These are phyloP conservation scores for Neoscytalidium dimidiatum DNA, from an alignment of 2,329 filamentous ascomycete genomes.

Conservation along the genomic window DNA sequence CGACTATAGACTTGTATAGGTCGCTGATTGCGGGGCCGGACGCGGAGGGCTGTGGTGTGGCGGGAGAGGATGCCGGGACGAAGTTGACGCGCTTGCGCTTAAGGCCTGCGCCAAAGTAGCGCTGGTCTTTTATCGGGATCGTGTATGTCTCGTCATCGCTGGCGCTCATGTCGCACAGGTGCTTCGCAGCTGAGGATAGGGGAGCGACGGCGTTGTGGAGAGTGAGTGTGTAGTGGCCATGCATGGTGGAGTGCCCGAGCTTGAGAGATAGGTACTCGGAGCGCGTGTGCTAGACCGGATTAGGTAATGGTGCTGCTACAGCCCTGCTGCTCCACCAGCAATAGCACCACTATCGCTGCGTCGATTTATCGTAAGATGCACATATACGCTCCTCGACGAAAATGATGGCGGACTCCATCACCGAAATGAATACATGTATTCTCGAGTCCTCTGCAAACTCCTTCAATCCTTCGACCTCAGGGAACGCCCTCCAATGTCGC, in stretches of 20 bases:
- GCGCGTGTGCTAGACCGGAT: background rate
- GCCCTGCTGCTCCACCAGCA: too few species aligned
- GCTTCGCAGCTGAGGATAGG: background rate
- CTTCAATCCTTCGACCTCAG: background rate
- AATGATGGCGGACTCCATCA: too few species aligned
- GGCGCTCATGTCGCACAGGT: constrained; percentile 12
- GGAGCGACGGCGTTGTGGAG: background rate
- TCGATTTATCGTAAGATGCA: too few species aligned
- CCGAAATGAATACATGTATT: too few species aligned
- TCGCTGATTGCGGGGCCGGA: constrained; percentile 44
- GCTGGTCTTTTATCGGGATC: constrained; percentile 59
- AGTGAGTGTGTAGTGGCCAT: background rate
- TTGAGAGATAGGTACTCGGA: too few species aligned
- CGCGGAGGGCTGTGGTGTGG: constrained; percentile 23
- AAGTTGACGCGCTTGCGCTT: constrained; percentile 63
- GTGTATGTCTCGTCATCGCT: constrained; percentile 58
- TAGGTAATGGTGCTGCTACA: background rate
- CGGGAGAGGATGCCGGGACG: constrained; percentile 50
- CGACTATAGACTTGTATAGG: constrained; percentile 56
- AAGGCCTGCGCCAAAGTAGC: constrained; percentile 64
- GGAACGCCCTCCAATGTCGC: background rate
- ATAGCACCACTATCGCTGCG: too few species aligned
- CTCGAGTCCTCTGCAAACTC: too few species aligned
- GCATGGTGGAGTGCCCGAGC: too few species aligned
- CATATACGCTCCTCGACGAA: too few species aligned